A percentile compares a stretch with the other conserved stretches of the same genome.
These are phyloP conservation scores for Eleusine coracana DNA, from an alignment of 176 grass and related monocot genomes.

Conservation along the genomic window DNA sequence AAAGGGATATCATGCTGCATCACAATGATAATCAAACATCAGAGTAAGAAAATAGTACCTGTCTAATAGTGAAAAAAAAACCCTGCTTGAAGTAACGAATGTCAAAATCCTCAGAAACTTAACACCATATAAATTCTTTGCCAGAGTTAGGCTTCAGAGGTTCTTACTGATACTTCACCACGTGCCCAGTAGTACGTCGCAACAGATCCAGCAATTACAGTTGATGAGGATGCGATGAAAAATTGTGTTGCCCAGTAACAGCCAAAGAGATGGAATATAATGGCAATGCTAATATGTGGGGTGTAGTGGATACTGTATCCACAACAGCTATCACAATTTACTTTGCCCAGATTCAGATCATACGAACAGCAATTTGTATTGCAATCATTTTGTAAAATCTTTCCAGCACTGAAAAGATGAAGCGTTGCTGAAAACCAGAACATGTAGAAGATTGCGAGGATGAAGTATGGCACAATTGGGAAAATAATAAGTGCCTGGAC, in stretches of 20 bases:
- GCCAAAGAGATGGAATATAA: constrained; percentile 88
- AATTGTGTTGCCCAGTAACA: constrained; percentile 95
- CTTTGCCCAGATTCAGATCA: constrained; percentile 86
- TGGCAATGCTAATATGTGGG: constrained; percentile 75
- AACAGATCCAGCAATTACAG: constrained; percentile 90
- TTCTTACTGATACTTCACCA: constrained; percentile 84
- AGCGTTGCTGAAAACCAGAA: constrained; percentile 90
- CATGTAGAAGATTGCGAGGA: constrained; percentile 87
- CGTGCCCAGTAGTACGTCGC: constrained; percentile 92
- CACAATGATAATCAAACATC: constrained; percentile 23
- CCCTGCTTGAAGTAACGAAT: background rate
- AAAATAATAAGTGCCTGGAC: constrained; percentile 92
- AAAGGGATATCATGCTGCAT: constrained; percentile 90
- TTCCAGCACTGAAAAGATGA: constrained; percentile 90
- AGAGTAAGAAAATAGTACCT: background rate
- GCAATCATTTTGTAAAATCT: constrained; percentile 79
- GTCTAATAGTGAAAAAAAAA: background rate
- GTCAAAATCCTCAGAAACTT: background rate
- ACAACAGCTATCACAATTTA: constrained; percentile 86
- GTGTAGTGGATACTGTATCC: constrained; percentile 93
- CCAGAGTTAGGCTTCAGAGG: background rate
- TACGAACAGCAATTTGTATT: constrained; percentile 70
- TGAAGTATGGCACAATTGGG: constrained; percentile 64
- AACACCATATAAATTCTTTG: background rate
- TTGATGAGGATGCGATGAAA: constrained; percentile 71